Conservation (phyloP, 2,329 filamentous ascomycete genomes). For the Fusarium anthophilum region DNA sequence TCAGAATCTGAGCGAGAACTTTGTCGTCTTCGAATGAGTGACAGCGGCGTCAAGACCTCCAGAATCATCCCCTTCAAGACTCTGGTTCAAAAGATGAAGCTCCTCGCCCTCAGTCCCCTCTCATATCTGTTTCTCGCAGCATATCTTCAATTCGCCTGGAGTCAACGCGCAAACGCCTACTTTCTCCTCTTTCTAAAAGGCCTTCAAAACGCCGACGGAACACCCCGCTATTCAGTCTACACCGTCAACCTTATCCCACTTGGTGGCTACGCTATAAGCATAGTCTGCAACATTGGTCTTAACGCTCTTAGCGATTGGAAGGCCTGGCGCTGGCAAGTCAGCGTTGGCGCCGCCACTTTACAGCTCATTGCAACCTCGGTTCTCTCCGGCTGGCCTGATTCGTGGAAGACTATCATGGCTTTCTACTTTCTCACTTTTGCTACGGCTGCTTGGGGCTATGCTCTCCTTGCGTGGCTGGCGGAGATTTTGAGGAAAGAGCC, state of each 20-base stretch:
- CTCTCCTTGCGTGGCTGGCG: conserved; percentile 44
- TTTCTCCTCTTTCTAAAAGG: conserved; percentile 45
- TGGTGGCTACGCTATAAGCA: conserved; percentile 48
- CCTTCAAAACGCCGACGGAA: conserved; percentile 30
- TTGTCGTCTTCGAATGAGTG: conserved; percentile 22
- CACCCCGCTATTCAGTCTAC: conserved; percentile 42
- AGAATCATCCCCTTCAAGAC: conserved; percentile 32
- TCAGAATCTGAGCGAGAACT: conserved; percentile 21
- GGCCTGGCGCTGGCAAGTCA: conserved; percentile 59
- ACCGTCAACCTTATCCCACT: conserved; percentile 64
- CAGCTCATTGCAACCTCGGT: conserved; percentile 47
- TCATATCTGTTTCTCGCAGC: conserved; percentile 47
- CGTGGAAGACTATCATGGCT: conserved; percentile 42
- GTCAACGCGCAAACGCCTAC: conserved; percentile 49
- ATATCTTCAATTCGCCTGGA: conserved; percentile 47
- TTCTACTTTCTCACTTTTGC: conserved; percentile 50
- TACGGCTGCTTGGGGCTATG: conserved; percentile 47
- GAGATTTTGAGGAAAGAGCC: conserved; percentile 45
- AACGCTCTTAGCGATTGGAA: conserved; percentile 61
- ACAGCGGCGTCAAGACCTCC: conserved; percentile 29
- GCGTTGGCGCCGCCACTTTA: conserved; percentile 57
- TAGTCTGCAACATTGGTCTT: conserved; percentile 63
- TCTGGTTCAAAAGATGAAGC: conserved; percentile 22
- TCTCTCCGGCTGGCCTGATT: conserved; percentile 35
- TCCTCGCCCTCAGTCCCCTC: conserved; percentile 22